Percentiles rank a stretch among this genome's conserved stretches.
Conservation (phyloP, 371 early-diverging fungal genomes). For the Phascolomyces articulosus region DNA sequence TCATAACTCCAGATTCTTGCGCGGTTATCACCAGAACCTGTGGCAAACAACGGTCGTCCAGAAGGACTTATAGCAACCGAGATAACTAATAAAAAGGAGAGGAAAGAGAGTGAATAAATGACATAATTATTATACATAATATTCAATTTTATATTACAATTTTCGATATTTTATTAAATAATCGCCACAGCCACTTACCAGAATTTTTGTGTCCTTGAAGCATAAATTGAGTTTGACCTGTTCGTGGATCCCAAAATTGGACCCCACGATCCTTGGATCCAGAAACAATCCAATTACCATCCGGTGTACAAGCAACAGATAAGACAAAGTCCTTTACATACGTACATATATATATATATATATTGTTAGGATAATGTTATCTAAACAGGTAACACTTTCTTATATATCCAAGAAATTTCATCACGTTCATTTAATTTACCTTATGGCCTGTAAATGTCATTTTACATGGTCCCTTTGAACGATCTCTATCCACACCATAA, state of each 20-base stretch:
- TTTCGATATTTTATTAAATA: too few relatives aligned
- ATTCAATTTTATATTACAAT: too few relatives aligned
- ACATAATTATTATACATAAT: too few relatives aligned
- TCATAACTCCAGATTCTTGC: constrained; percentile 92
- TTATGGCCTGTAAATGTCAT: constrained; percentile 62
- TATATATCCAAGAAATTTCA: background rate
- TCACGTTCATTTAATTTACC: constrained; percentile 6
- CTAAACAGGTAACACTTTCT: too few relatives aligned
- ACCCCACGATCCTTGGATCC: constrained; percentile 97
- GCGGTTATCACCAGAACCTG: constrained; percentile 95
- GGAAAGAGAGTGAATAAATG: too few relatives aligned
- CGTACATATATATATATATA: too few relatives aligned
- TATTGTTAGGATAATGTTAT: too few relatives aligned
- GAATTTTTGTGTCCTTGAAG: constrained; percentile 97
- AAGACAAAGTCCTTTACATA: constrained; percentile 88
- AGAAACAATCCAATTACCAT: constrained; percentile 92
- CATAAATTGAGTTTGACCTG: constrained; percentile 86
- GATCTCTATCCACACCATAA: constrained; percentile 29
- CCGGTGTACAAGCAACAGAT: constrained; percentile 91
- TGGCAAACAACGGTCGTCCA: constrained; percentile 87
- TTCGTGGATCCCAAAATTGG: constrained; percentile 91
- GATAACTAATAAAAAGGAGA: constrained; percentile 74
- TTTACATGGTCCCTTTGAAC: constrained; percentile 40
- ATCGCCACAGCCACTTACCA: constrained; percentile 44
- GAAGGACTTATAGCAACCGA: constrained; percentile 86